Base-by-base conservation (phyloP, 2,329 filamentous ascomycete species). In the Pseudogymnoascus sp. region DNA sequence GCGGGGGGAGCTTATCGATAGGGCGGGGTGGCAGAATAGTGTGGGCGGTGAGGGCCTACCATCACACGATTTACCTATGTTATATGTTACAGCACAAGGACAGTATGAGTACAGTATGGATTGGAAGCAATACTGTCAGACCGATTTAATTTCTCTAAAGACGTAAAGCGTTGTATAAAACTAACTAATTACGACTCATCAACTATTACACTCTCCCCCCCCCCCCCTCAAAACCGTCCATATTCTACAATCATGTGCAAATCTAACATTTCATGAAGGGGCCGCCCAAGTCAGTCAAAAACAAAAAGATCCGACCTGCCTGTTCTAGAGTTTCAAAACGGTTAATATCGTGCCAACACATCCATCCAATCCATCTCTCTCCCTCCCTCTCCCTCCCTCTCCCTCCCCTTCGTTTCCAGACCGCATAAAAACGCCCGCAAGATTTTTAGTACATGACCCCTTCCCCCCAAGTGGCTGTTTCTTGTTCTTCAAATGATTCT, bases 1-100 rank as follows among this genome's bases (percentile, higher is more conserved):
- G 34, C 26, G 40, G 21, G 34, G 42, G 40, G 61, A 3, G 61
- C 45, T 62, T 64, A 62, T 64, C 59, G 39, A 60, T 60, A 63
- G 45, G 51, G 34, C 45, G 39, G 34, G 31, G 39, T 36, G 62
- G 62, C 62, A 63, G 62, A 63, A 63, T 60, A 60, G 12, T 37
- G 7, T 14, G 29, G 57, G 57, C 57, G 57, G 57, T 60, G 57
- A 36, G 31, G 31, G 16, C 36, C 11, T 5, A 36, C 5, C 36
- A 12, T n/a, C 14, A 18, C 23, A 12, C 11, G 3, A 2, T 45
- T 42, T 42, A 42, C 21, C 39, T 11, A 10, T 18, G 3, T 21
- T 21, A 21, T 21, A 21, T 21, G 29, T 31, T 31, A 31, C 8
- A 31, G 7, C 29, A 10, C 7, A 31, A 31, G 29, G 7, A 31